Evolutionary conservation across 164 flowering plant species (phyloP).

Genomic region (Taxillus chinensis): DNA sequence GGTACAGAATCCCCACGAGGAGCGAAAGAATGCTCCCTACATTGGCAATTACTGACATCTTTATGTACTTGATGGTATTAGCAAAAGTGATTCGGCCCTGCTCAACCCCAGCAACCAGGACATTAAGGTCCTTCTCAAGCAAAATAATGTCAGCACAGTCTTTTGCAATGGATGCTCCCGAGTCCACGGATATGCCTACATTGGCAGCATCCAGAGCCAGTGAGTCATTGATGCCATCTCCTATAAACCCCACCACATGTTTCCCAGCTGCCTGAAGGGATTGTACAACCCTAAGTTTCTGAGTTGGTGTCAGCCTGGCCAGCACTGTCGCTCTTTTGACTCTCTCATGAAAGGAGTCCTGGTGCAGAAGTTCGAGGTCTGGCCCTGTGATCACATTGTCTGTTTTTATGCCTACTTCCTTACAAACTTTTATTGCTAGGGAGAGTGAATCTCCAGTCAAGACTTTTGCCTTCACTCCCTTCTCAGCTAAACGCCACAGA

Average conservation of each 20-base stretch:
- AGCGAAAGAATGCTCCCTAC: constrained; percentile 53
- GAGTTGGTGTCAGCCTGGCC: constrained; percentile 72
- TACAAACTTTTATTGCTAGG: constrained; percentile 53
- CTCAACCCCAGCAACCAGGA: constrained; percentile 61
- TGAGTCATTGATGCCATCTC: constrained; percentile 72
- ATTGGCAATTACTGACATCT: constrained; percentile 54
- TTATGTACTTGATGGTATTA: constrained; percentile 75
- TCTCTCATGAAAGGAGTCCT: constrained; percentile 49
- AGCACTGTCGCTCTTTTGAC: constrained; percentile 56
- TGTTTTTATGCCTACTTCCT: constrained; percentile 69
- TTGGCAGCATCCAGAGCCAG: constrained; percentile 67
- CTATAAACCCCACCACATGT: constrained; percentile 67
- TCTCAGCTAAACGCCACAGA: constrained; percentile 54
- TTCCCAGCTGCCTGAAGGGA: constrained; percentile 49
- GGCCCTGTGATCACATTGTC: constrained; percentile 63
- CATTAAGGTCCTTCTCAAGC: constrained; percentile 72
- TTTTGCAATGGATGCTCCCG: constrained; percentile 65
- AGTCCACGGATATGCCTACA: constrained; percentile 70
- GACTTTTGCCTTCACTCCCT: constrained; percentile 69
- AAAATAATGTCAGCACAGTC: constrained; percentile 67
- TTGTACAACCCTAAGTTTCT: constrained; percentile 63
- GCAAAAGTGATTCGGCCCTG: constrained; percentile 54
- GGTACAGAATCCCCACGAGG: constrained; percentile 35
- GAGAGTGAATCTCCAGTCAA: constrained; percentile 65
- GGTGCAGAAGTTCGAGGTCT: constrained; percentile 51